Percentiles rank a stretch among this genome's conserved stretches.
These are phyloP conservation scores for Madurella fahalii DNA, from an alignment of 2,329 filamentous ascomycete genomes.

Conservation along the genomic window DNA sequence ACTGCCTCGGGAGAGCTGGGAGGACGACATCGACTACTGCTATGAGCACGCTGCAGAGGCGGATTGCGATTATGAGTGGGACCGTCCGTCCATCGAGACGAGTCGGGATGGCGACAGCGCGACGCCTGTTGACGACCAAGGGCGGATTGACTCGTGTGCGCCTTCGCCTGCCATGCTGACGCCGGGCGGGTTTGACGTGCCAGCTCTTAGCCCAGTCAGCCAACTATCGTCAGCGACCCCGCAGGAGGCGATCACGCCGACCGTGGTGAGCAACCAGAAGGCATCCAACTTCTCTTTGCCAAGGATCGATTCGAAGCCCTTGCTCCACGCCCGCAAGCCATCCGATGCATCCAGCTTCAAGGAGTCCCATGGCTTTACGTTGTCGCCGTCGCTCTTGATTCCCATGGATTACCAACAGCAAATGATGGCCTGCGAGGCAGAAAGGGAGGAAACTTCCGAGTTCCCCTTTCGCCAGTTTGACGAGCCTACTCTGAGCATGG, in stretches of 20 bases:
- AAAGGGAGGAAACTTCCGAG: slow-evolving; percentile 31
- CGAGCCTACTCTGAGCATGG: slow-evolving; percentile 35
- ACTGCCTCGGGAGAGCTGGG: slow-evolving; percentile 52
- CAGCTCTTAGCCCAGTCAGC: slow-evolving; percentile 48
- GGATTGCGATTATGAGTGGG: slow-evolving; percentile 64
- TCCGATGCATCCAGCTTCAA: slow-evolving; percentile 53
- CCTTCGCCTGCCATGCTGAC: slow-evolving; percentile 29
- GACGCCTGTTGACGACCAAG: slow-evolving; percentile 25
- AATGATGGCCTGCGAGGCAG: slow-evolving; percentile 42
- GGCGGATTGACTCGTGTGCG: slow-evolving; percentile 14
- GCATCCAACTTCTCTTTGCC: slow-evolving; percentile 52
- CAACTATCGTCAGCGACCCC: slow-evolving; percentile 39
- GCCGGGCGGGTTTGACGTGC: slow-evolving; percentile 39
- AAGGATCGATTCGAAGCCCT: slow-evolving; percentile 33
- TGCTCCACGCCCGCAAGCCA: slow-evolving; percentile 36
- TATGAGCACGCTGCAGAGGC: slow-evolving; percentile 66
- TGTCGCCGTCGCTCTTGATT: slow-evolving; percentile 61
- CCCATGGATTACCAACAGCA: slow-evolving; percentile 56
- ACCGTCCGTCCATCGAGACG: slow-evolving; percentile 51
- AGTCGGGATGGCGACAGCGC: slow-evolving; percentile 31
- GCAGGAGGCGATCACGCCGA: slow-evolving; percentile 45
- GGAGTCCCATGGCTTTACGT: slow-evolving; percentile 55
- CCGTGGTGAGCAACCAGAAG: slow-evolving; percentile 31
- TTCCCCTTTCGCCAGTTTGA: slow-evolving; percentile 33
- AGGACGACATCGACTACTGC: slow-evolving; percentile 67